Base-by-base conservation (phyloP, 2,329 filamentous ascomycete genomes). In the Chalaropsis thielavioides region DNA sequence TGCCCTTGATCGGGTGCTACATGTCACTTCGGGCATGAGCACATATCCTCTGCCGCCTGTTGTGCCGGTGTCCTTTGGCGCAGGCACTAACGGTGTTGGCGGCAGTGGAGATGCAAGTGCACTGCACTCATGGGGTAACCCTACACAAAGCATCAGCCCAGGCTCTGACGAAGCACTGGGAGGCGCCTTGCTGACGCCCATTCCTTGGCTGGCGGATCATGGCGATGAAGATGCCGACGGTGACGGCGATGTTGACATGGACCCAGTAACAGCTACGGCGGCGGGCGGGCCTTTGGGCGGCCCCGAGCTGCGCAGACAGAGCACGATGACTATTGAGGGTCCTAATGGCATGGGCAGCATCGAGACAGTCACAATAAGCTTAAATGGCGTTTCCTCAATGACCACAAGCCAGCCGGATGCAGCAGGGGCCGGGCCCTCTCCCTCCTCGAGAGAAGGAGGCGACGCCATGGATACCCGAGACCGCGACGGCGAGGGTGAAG, bases 101-200 rank as follows among this genome's bases (percentile, higher is more conserved):
- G 76, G 73, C 69, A 74, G 69, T 17, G 70, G 71, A 7, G 74
- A 46, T 40, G 61, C 40, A 22, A 49, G 61, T 27, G 43, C 40
- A 46, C 49, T 46, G 41, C 41, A 80, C 11, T 74, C 77, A 2
- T 81, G 80, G 78, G 75, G 75, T 58, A 80, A 81, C 62, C 75
- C 70, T 70, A 80, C 71, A 68, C 75, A 75, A 68, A 73, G 75
- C 8, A 74, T 77, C 13, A 73, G 75, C 0, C 77, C 92, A 6
- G 92, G 90, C 1, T 90, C 88, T 61, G 92, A 97, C 70, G 92
- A 96, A 73, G 88, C 87, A 13, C 78, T 97, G 0, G 92, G 92
- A 24, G 94, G 94, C 6, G 94, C 94, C 0, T 79, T 96, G 19
- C 79, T 99, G 61, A 97, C 92, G 0, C 94, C 92, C 0, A 97